phyloP scores from a whole-genome alignment of 495 filamentous ascomycete genomes.

The Paragyromitra xinjiangensis region DNA sequence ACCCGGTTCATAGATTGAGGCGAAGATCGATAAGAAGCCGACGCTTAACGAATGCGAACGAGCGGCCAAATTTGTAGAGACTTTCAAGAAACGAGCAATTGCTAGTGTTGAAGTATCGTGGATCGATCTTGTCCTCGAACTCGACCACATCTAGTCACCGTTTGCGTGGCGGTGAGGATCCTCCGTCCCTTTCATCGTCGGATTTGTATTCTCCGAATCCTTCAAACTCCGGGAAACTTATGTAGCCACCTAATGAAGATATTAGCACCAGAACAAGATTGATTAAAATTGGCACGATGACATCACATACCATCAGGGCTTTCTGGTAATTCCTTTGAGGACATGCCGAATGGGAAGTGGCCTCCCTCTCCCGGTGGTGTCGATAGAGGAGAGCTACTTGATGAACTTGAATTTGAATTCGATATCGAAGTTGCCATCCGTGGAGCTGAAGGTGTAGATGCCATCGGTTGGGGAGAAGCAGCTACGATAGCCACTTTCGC shows the following conservation, averaged over 20 bases:
- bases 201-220: constrained; percentile 54
- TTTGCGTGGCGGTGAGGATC: constrained; percentile 44
- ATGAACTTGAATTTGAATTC: constrained; percentile 54
- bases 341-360: constrained; percentile 54
- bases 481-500: constrained; percentile 56
- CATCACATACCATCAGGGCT: constrained; percentile 56
- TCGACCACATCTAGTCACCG: constrained; percentile 48
- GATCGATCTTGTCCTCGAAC: constrained; percentile 38
- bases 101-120: constrained; percentile 18
- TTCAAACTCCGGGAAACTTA: constrained; percentile 64
- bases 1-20: constrained; percentile 17
- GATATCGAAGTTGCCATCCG: constrained; percentile 51
- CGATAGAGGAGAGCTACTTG: constrained; percentile 51
- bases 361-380: constrained; percentile 56
- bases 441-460: constrained; percentile 51
- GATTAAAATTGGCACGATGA: background rate
- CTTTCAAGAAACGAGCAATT: constrained; percentile 47
- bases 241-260: constrained; percentile 59
- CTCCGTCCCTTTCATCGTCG: constrained; percentile 55
- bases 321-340: constrained; percentile 54
- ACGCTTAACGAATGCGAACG: constrained; percentile 30
- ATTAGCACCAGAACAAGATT: constrained; percentile 40
- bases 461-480: constrained; percentile 50
- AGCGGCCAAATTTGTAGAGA: constrained; percentile 40
- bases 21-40: constrained; percentile 34